Evolutionary conservation across 1,284 basidiomycete species (phyloP).

Genomic region (Limonomyces culmigenus): DNA sequence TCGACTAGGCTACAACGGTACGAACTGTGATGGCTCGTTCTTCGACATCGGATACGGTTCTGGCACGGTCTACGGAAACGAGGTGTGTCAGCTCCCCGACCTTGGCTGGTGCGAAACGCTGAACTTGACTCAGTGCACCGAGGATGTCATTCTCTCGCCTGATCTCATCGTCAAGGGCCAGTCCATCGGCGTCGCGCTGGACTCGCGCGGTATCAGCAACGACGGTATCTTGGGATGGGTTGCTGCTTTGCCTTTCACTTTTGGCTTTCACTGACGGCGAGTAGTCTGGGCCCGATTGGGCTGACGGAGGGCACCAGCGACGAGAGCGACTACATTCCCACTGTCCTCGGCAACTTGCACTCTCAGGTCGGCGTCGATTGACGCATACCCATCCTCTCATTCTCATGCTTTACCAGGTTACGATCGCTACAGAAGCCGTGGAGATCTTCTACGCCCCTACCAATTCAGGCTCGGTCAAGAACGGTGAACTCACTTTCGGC

Average conservation of each 20-base stretch:
- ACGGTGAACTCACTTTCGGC: constrained; percentile 19
- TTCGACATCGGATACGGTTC: constrained; percentile 3
- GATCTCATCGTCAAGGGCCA: constrained; percentile 22
- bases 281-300: constrained; percentile 31
- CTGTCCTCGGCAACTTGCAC: constrained; percentile 34
- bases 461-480: constrained; percentile 11
- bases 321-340: constrained; percentile 17
- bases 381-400: too few relatives aligned
- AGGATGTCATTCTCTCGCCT: constrained; percentile 19
- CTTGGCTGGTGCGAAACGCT: too few relatives aligned
- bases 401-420: too few relatives aligned
- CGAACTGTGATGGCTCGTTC: too few relatives aligned
- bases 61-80: constrained; percentile 1
- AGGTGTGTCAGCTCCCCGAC: too few relatives aligned
- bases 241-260: too few relatives aligned
- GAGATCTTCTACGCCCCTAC: constrained; percentile 36
- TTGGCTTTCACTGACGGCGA: too few relatives aligned
- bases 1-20: constrained; percentile 4
- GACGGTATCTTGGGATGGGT: constrained; percentile 43
- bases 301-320: constrained; percentile 23
- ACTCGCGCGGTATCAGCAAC: constrained; percentile 19
- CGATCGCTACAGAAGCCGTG: constrained; percentile 16
- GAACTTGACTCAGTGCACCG: constrained; percentile 14
- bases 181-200: constrained; percentile 41
- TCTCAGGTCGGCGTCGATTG: too few relatives aligned